phyloP scores from a whole-genome alignment of 371 early-diverging fungal species.

The Entomophthora muscae region DNA sequence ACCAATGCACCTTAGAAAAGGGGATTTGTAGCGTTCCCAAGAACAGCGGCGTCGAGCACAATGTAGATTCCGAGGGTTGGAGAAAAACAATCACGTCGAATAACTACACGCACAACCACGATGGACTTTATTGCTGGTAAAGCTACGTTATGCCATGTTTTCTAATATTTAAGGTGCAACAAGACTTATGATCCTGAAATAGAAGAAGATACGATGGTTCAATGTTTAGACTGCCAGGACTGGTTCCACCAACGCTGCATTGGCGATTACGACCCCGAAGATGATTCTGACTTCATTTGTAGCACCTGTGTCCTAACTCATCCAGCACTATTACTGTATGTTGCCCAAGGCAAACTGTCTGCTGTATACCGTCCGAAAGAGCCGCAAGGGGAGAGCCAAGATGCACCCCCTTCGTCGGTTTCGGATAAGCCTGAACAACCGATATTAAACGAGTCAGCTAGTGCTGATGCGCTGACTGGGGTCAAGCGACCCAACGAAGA shows the following conservation, averaged over 20 bases:
- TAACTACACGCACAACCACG: slow-evolving; percentile 59
- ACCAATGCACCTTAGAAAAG: slow-evolving; percentile 19
- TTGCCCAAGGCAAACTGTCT: slow-evolving; percentile 22
- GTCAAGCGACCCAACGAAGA: not conserved
- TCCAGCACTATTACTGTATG: slow-evolving; percentile 29
- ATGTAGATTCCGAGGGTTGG: not conserved
- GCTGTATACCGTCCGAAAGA: not conserved
- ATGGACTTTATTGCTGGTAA: slow-evolving; percentile 61
- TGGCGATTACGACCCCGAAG: slow-evolving; percentile 39
- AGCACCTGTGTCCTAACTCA: slow-evolving; percentile 41
- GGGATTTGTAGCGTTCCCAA: slow-evolving; percentile 11
- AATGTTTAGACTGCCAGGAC: slow-evolving; percentile 71
- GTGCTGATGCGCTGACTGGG: too few species aligned
- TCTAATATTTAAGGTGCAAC: slow-evolving; percentile 30
- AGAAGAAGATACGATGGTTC: slow-evolving; percentile 60
- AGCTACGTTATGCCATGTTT: not conserved
- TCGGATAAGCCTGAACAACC: not conserved
- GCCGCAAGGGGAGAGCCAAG: not conserved
- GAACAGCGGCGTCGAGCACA: not conserved
- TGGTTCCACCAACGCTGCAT: slow-evolving; percentile 79
- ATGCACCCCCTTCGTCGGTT: too few species aligned
- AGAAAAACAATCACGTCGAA: slow-evolving; percentile 21
- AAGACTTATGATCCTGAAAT: slow-evolving; percentile 44
- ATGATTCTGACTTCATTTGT: slow-evolving; percentile 65
- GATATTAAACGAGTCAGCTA: not conserved